These are phyloP conservation scores for Boletus sp. DNA, from an alignment of 768 basidiomycete species.

Conservation along the genomic window DNA sequence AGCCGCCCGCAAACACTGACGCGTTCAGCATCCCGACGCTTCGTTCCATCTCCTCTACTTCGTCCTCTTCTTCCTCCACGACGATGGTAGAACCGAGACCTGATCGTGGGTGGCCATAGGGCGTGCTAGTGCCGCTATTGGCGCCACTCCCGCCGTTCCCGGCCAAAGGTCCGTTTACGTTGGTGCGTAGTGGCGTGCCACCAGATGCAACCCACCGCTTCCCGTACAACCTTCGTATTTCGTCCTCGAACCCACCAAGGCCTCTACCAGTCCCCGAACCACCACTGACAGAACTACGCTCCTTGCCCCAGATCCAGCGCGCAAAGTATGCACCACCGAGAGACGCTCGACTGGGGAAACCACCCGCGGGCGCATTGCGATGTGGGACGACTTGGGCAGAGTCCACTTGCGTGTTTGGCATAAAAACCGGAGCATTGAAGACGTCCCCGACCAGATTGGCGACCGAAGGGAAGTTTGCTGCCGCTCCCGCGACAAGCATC, in stretches of 20 bases:
- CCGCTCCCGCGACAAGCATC: slow-evolving; percentile 72
- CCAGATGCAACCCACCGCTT: slow-evolving; percentile 74
- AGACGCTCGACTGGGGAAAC: slow-evolving; percentile 67
- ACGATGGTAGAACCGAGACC: slow-evolving; percentile 54
- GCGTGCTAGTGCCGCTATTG: slow-evolving; percentile 69
- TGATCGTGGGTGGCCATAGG: slow-evolving; percentile 53
- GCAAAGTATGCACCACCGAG: slow-evolving; percentile 78
- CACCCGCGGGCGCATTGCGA: slow-evolving; percentile 68
- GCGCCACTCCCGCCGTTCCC: slow-evolving; percentile 45
- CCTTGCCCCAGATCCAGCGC: slow-evolving; percentile 83
- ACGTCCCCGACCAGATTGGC: slow-evolving; percentile 79
- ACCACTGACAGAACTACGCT: slow-evolving; percentile 36
- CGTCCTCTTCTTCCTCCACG: slow-evolving; percentile 79
- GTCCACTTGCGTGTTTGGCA: slow-evolving; percentile 74
- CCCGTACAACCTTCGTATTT: slow-evolving; percentile 65
- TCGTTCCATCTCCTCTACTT: slow-evolving; percentile 56
- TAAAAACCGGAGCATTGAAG: slow-evolving; percentile 78
- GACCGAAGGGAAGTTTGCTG: slow-evolving; percentile 81
- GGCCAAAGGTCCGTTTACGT: slow-evolving; percentile 43
- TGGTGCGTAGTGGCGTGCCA: slow-evolving; percentile 58
- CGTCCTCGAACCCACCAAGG: slow-evolving; percentile 74
- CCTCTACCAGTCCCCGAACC: slow-evolving; percentile 35
- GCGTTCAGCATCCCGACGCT: slow-evolving; percentile 27
- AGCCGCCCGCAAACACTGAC: slow-evolving; percentile 36
- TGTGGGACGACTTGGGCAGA: slow-evolving; percentile 68